Base-by-base conservation (phyloP, 306 rosid species). In the Prunus mongolica region DNA sequence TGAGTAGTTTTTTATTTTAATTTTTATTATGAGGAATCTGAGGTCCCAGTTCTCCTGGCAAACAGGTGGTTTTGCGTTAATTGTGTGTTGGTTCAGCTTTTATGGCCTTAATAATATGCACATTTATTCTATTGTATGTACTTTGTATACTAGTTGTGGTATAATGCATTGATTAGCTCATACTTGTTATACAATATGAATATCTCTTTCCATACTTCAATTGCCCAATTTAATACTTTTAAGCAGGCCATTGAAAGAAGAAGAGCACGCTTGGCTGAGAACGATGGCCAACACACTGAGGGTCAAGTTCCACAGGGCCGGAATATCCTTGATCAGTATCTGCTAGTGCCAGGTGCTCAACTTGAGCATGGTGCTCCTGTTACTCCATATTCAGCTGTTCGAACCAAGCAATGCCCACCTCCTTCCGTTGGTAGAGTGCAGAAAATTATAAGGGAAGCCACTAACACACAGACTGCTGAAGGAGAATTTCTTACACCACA, bases 181-280 rank as follows among this genome's bases (percentile, higher is more conserved):
- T 8, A 51, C 56, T 19, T 51, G 56, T 51, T 51, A 51, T 51
- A 16, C 19, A 2, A 2, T 51, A 51, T 14, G 10, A 6, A 18
- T 52, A 18, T 52, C 62, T 56, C 28, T 20, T 56, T 56, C 28
- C 15, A 22, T 56, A 20, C 13, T 56, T 56, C 28, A 56, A 56
- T 10, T 12, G 65, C 44, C 44, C 5, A 38, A 38, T 38, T 38
- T 38, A 38, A 15, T 56, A 18, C 16, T 61, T 18, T 15, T 20
- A 3, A 28, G 74, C 51, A 95, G 99, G 97, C 97, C 14, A 84
- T 89, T 13, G 97, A 90, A 80, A 90, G 96, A 76, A 92, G 91
- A 62, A 89, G 96, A 76, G 84, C 84, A 55, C 87, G 79, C 24
- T 66, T 84, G 72, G 79, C 77, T 75, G 89, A 79, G 11, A 84